A percentile compares a stretch with the other conserved stretches of the same genome.
Evolutionary conservation across 106 monocot species (phyloP).

Genomic region (Iris macrosiphon): DNA sequence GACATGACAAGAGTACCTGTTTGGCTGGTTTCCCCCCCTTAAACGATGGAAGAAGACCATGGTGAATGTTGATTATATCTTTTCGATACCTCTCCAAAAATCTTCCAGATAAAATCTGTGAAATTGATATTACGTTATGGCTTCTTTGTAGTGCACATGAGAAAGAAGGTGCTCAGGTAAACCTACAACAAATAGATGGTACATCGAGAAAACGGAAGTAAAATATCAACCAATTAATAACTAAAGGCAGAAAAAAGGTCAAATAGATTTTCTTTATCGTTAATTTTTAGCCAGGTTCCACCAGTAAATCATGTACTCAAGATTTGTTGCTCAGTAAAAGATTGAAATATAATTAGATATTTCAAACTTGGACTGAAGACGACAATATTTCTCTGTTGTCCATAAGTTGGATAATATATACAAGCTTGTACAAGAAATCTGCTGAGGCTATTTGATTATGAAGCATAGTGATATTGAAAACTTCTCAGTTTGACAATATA

Average conservation of each 20-base stretch:
- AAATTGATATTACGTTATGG: slow-evolving; percentile 12
- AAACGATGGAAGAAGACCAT: slow-evolving; percentile 93
- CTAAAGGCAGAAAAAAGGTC: background rate
- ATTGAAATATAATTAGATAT: background rate
- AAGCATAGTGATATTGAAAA: too few relatives aligned
- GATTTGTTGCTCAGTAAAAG: too few relatives aligned
- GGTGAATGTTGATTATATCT: slow-evolving; percentile 90
- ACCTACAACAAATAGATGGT: slow-evolving; percentile 9
- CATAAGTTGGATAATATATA: too few relatives aligned
- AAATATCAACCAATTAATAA: background rate
- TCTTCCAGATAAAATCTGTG: slow-evolving; percentile 57
- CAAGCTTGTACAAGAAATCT: too few relatives aligned
- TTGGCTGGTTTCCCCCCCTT: slow-evolving; percentile 73
- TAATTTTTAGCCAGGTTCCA: background rate
- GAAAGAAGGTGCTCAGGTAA: slow-evolving; percentile 1
- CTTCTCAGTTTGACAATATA: too few relatives aligned
- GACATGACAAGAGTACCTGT: slow-evolving; percentile 31
- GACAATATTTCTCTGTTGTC: too few relatives aligned
- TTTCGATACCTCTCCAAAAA: slow-evolving; percentile 69
- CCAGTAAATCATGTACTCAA: background rate
- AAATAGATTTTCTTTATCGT: too few relatives aligned
- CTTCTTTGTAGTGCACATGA: slow-evolving; percentile 5
- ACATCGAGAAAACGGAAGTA: slow-evolving; percentile 4
- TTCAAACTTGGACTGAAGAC: background rate
- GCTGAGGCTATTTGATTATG: too few relatives aligned